Evolutionary conservation across 2,329 filamentous ascomycete genomes (phyloP).

Genomic region (Ploettnerulaceae sp.): DNA sequence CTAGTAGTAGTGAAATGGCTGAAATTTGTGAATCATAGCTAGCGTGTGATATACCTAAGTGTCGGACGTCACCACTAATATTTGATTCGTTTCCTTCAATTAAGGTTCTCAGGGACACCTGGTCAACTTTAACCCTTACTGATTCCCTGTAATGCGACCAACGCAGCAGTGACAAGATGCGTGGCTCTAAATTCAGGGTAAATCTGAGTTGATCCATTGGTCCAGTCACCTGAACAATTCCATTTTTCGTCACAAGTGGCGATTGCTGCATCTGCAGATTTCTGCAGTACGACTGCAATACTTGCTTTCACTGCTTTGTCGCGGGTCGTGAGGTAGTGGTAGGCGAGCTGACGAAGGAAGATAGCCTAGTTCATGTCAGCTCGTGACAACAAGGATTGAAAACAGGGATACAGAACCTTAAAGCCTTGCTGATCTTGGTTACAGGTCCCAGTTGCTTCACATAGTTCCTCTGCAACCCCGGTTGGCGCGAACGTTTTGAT

Average conservation of each 20-base stretch:
- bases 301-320: constrained; percentile 1
- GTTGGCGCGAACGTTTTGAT: constrained; percentile 1
- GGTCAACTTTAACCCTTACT: not conserved
- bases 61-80: too few relatives aligned
- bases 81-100: too few relatives aligned
- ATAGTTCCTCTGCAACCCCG: constrained; percentile 5
- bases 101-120: too few relatives aligned
- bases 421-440: constrained; percentile 10
- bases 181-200: constrained; percentile 7
- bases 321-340: not conserved
- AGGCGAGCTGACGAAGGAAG: constrained; percentile 3
- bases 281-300: not conserved
- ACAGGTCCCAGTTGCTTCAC: constrained; percentile 1
- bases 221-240: constrained; percentile 6
- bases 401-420: not conserved
- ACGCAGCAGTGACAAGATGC: constrained; percentile 5
- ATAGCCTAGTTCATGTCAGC: not conserved
- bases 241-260: constrained; percentile 1
- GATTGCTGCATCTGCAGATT: constrained; percentile 3
- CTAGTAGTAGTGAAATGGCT: not conserved
- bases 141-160: constrained; percentile 4
- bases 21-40: too few relatives aligned
- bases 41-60: too few relatives aligned
- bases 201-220: not conserved
- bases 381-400: not conserved